phyloP scores from a whole-genome alignment of 306 rosid genomes.

The Prunus davidiana region DNA sequence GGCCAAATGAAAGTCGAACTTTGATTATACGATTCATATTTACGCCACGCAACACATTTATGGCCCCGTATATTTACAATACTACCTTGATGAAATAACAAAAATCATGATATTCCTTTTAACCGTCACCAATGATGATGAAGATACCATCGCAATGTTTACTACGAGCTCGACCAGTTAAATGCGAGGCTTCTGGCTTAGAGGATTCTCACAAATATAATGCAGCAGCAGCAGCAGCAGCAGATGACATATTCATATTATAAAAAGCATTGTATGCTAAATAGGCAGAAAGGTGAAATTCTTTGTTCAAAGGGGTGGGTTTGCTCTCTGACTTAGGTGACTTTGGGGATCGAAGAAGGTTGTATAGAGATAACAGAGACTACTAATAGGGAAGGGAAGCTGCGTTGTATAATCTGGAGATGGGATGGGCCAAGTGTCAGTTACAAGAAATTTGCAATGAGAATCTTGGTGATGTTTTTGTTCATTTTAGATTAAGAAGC shows the following conservation, averaged over 20 bases:
- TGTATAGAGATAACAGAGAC: slow-evolving; percentile 28
- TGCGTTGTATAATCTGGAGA: slow-evolving; percentile 16
- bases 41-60: slow-evolving; percentile 5
- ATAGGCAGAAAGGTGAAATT: slow-evolving; percentile 31
- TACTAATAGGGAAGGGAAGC: slow-evolving; percentile 6
- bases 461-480: slow-evolving; percentile 14
- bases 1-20: slow-evolving; percentile 69
- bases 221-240: slow-evolving; percentile 29
- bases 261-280: slow-evolving; percentile 24
- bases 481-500: slow-evolving; percentile 1
- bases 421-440: background rate
- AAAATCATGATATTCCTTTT: slow-evolving; percentile 22
- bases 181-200: slow-evolving; percentile 25
- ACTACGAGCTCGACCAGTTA: background rate
- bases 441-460: slow-evolving; percentile 9
- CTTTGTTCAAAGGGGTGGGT: slow-evolving; percentile 20
- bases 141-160: slow-evolving; percentile 13
- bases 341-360: slow-evolving; percentile 35
- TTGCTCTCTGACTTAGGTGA: slow-evolving; percentile 13
- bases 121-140: slow-evolving; percentile 16
- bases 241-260: slow-evolving; percentile 23
- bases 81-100: slow-evolving; percentile 32
- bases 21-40: slow-evolving; percentile 28
- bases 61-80: slow-evolving; percentile 11
- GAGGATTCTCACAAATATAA: slow-evolving; percentile 8